A percentile compares a stretch with the other conserved stretches of the same genome.
Evolutionary conservation across 805 yeast genomes (phyloP).

Genomic region (Saturnispora saitoi): DNA sequence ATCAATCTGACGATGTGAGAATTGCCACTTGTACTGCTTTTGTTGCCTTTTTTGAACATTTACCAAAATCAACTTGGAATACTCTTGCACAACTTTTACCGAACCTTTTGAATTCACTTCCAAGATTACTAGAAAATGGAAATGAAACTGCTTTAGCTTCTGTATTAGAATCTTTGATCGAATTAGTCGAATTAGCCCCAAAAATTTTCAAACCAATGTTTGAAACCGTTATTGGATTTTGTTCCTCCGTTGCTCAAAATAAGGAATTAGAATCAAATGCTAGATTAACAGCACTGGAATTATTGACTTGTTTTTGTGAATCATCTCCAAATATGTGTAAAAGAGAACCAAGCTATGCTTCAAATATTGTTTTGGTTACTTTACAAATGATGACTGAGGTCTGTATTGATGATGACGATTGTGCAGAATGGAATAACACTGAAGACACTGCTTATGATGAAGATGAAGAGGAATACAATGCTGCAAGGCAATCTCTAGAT

Average conservation of each 20-base stretch:
- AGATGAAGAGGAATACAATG: constrained; percentile 72
- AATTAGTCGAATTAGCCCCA: constrained; percentile 88
- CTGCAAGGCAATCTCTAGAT: constrained; percentile 92
- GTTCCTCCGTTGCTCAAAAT: constrained; percentile 75
- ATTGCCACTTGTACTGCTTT: constrained; percentile 90
- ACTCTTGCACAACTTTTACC: constrained; percentile 74
- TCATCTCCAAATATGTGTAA: constrained; percentile 94
- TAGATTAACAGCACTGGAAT: constrained; percentile 80
- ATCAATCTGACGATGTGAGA: constrained; percentile 71
- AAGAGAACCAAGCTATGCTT: constrained; percentile 61
- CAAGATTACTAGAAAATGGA: constrained; percentile 70
- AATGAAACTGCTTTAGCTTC: constrained; percentile 76
- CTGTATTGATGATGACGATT: constrained; percentile 69
- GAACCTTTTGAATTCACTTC: constrained; percentile 73
- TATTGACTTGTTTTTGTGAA: constrained; percentile 84
- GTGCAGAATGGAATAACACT: constrained; percentile 68
- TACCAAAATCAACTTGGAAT: constrained; percentile 76
- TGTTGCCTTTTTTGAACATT: constrained; percentile 75
- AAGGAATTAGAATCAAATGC: constrained; percentile 71
- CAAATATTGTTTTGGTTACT: constrained; percentile 62
- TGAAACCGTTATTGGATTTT: constrained; percentile 76
- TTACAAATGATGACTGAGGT: constrained; percentile 88
- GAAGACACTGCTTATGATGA: constrained; percentile 72
- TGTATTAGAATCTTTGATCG: constrained; percentile 84
- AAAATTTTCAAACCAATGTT: constrained; percentile 90